Percentiles rank a stretch among this genome's conserved stretches.
Conservation (phyloP, 2,329 filamentous ascomycete species). For the Lachnellula occidentalis region DNA sequence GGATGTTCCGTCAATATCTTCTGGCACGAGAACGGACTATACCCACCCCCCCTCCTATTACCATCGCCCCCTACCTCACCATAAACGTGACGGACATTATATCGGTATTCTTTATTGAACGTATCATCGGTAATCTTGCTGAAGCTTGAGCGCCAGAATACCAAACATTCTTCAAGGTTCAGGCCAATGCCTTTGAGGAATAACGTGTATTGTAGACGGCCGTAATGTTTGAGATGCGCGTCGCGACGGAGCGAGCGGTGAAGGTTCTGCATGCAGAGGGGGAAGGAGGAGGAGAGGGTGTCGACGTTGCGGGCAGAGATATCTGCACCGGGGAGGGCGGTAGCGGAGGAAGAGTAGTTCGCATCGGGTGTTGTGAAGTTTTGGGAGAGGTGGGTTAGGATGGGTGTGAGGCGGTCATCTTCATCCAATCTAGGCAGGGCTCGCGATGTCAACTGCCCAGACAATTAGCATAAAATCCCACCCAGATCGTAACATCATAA, state of each 20-base stretch:
- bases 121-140: slow-evolving; percentile 83
- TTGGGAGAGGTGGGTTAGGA: slow-evolving; percentile 79
- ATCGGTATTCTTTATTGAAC: slow-evolving; percentile 96
- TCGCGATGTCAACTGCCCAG: slow-evolving; percentile 69
- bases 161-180: slow-evolving; percentile 80
- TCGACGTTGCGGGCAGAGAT: slow-evolving; percentile 79
- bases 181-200: slow-evolving; percentile 96
- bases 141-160: slow-evolving; percentile 89
- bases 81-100: slow-evolving; percentile 93
- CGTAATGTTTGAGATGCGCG: slow-evolving; percentile 87
- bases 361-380: slow-evolving; percentile 92
- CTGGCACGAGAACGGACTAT: slow-evolving; percentile 89
- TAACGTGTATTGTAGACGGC: slow-evolving; percentile 87
- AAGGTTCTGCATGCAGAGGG: slow-evolving; percentile 89
- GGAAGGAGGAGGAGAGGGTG: slow-evolving; percentile 73
- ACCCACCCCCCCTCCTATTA: slow-evolving; percentile 80
- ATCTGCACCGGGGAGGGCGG: slow-evolving; percentile 61
- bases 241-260: slow-evolving; percentile 83
- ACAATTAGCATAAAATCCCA: neutral
- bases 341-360: slow-evolving; percentile 63
- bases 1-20: slow-evolving; percentile 89
- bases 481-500: neutral
- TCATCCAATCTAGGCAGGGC: slow-evolving; percentile 90
- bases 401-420: slow-evolving; percentile 80
- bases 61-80: slow-evolving; percentile 92